These are phyloP conservation scores for Vaucheria bursata DNA, from an alignment of 352 stramenopile genomes.

Conservation along the genomic window DNA sequence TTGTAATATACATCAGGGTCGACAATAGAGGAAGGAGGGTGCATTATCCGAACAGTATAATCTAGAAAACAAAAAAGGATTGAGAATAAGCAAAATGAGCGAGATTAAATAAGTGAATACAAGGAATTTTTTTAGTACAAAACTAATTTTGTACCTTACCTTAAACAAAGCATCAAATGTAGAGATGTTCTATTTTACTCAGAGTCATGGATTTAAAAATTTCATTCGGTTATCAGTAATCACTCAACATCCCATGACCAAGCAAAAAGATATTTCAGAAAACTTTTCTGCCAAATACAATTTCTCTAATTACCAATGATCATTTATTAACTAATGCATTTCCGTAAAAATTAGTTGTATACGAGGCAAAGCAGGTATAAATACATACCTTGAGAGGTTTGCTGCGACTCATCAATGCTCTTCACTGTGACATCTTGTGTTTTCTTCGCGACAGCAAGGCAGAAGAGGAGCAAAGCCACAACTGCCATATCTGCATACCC, in stretches of 20 bases:
- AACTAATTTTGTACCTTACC: neutral
- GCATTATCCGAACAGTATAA: slow-evolving; percentile 22
- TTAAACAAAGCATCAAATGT: neutral
- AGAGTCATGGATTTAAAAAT: too few species aligned
- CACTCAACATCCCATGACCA: too few species aligned
- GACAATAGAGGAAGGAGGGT: slow-evolving; percentile 5
- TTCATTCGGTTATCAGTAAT: too few species aligned
- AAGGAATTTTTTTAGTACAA: neutral
- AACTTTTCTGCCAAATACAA: too few species aligned
- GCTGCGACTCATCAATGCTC: slow-evolving; percentile 46
- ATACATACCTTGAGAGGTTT: slow-evolving; percentile 47
- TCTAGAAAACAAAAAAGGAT: neutral
- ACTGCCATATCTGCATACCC: slow-evolving; percentile 44
- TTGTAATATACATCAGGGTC: slow-evolving; percentile 48
- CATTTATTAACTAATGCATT: too few species aligned
- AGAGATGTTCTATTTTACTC: neutral
- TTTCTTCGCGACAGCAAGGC: slow-evolving; percentile 12
- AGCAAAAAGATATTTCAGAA: too few species aligned
- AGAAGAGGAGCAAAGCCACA: slow-evolving; percentile 39
- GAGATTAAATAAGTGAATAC: neutral
- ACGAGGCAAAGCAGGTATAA: slow-evolving; percentile 5
- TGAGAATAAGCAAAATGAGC: neutral
- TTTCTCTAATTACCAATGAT: too few species aligned
- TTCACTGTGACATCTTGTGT: slow-evolving; percentile 17
- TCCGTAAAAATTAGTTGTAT: too few species aligned